Evolutionary conservation across 495 filamentous ascomycete genomes (phyloP), one percentile per base, ranked within the genome.

Genomic region (Tuber melanosporum): DNA sequence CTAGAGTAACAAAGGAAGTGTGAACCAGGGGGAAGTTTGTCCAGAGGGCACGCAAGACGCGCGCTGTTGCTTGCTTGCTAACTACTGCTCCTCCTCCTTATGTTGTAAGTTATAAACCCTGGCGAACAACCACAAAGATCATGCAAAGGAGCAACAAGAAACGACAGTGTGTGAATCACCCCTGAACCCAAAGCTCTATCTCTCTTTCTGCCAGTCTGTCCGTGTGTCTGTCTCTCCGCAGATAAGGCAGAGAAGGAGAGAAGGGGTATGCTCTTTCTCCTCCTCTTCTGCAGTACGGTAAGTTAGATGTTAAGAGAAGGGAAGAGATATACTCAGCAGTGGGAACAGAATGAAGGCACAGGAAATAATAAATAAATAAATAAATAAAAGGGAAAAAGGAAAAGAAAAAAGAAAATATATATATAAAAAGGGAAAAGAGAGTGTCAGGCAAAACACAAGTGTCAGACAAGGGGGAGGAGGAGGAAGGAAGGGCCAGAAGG

Each of bases 391-490:
- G 15, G 15, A 57, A 2, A 57, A 26, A 2, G 2, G 14, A 62
- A 32, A 26, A 5, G 1, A 15, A 32, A 62, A 32, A 36, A 36
- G 14, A 36, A 66, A 36, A 66, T 36, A 43, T 39, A 74, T 39
- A 76, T 45, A 26, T 57, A 44, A 49, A 42, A 20, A 20, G 20
- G 42, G 47, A 76, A 39, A 77, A 41, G 43, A 26, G 8, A 22
- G 43, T 73, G 74, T 75, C 52, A 39, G 70, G 47, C 32, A 46
- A 39, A 45, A 71, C n/a, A 41, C 32, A 17, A 66, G 57, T 66
- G 57, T 66, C 57, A 66, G 57, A 66, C 26, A 26, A 17, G 57
- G 47, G 8, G 52, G 52, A 57, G 52, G 22, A 52, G 6, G 47
- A 20, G 8, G 7, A 22, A n/a, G 47, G 49, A 57, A 57, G 49